Base-by-base conservation (phyloP, 371 early-diverging fungal genomes). In the Circinella umbellata region DNA sequence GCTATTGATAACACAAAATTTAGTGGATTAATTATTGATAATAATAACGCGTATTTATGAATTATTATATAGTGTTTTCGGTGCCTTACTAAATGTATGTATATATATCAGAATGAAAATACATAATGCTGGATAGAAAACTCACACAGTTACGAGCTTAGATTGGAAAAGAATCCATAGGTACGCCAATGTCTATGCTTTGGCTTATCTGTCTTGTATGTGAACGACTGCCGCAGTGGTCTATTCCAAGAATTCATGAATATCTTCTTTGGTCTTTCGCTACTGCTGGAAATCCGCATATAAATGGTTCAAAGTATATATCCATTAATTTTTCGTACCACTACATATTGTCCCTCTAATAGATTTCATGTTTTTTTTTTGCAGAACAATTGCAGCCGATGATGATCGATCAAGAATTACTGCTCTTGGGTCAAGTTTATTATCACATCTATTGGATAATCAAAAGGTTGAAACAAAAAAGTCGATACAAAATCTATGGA, bases 141-240 rank as follows among this genome's bases (percentile, higher is more conserved):
- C 35, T 36, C 53, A 7, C n/a, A 36, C 48, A 20, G 7, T 8
- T 15, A n/a, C 49, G 36, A 60, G 5, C 49, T 15, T 64, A 54
- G 69, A 55, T 75, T n/a, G 66, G 59, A 38, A 57, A 53, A 27
- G 46, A 63, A 7, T 69, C 69, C 10, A 62, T 68, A 27, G 20
- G 64, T 11, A 53, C 68, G 34, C 46, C 69, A 3, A 53, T 61
- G 39, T 69, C 70, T 59, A 76, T 78, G 73, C 17, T 68, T 20
- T 79, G 79, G 79, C 55, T 81, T 1, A 54, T 77, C 10, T 74
- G 74, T 46, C 59, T 72, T 7, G 66, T 81, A 18, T 72, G 73
- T 15, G 74, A 76, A 7, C 73, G 68, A 59, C 62, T 80, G 27
- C 74, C 78, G 18, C 64, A 71, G n/a, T 49, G 64, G 15, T 63